A percentile compares a stretch with the other conserved stretches of the same genome.
These are phyloP conservation scores for Fusarium sp. DNA, from an alignment of 2,329 filamentous ascomycete species.

Conservation along the genomic window DNA sequence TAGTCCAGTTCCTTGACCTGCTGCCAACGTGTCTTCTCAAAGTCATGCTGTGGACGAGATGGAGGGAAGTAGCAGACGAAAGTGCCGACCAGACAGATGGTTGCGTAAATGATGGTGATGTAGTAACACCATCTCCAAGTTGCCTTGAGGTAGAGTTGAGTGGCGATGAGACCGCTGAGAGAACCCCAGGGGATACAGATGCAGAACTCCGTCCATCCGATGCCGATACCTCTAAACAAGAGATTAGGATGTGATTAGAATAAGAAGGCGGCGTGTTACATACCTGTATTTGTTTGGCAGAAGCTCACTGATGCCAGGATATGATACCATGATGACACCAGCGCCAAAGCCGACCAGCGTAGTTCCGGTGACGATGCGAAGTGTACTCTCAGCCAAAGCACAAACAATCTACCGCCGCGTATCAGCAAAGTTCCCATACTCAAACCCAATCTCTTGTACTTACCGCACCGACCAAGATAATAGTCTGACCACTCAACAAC, in stretches of 20 bases:
- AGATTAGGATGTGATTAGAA: fast-evolving
- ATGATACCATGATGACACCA: conserved; percentile 12
- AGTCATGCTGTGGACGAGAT: conserved; percentile 12
- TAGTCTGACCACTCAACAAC: conserved; percentile 5
- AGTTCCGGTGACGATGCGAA: conserved; percentile 9
- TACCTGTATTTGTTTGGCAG: conserved; percentile 18
- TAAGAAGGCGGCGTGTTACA: fast-evolving
- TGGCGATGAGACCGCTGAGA: conserved; percentile 1
- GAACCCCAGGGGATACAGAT: conserved; percentile 15
- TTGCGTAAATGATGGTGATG: conserved; percentile 16
- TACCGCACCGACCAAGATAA: conserved; percentile 7
- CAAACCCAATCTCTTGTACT: background rate
- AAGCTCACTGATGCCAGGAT: conserved; percentile 13
- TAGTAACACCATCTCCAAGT: conserved; percentile 22
- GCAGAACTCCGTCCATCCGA: conserved; percentile 18
- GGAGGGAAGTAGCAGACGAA: conserved; percentile 22
- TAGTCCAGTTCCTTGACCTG: conserved; percentile 20
- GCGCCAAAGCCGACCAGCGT: conserved; percentile 16
- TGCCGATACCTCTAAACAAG: conserved; percentile 5
- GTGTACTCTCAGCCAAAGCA: background rate
- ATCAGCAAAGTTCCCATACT: fast-evolving
- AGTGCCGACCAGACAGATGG: background rate
- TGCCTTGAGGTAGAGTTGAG: conserved; percentile 9
- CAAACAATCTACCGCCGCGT: background rate
- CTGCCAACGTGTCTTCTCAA: conserved; percentile 20